A percentile compares a stretch with the other conserved stretches of the same genome.
Conservation (phyloP, 2,329 filamentous ascomycete genomes). For the Aureobasidium sp. region DNA sequence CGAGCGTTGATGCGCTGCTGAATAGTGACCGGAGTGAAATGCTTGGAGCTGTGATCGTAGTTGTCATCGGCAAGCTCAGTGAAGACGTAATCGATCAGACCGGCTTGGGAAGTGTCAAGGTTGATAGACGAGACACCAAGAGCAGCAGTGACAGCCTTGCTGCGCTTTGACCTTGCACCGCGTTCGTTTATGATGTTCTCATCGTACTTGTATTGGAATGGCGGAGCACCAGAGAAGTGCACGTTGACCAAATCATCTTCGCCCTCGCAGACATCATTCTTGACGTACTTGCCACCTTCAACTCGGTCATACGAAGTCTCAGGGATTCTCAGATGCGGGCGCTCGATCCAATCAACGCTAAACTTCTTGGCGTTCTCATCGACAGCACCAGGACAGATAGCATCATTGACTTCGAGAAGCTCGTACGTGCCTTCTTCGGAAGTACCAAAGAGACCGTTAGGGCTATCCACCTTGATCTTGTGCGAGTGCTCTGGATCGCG, state of each 20-base stretch:
- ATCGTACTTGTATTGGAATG: conserved; percentile 76
- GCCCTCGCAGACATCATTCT: conserved; percentile 84
- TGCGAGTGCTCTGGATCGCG: conserved; percentile 27
- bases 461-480: conserved; percentile 13
- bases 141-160: conserved; percentile 68
- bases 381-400: conserved; percentile 71
- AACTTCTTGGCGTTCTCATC: conserved; percentile 68
- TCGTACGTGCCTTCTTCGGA: conserved; percentile 59
- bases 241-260: conserved; percentile 87
- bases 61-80: conserved; percentile 73
- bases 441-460: conserved; percentile 26
- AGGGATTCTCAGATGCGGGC: conserved; percentile 58
- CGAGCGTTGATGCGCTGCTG: conserved; percentile 78
- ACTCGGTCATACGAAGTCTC: conserved; percentile 53
- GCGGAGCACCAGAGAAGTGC: conserved; percentile 61
- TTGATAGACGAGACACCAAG: conserved; percentile 68
- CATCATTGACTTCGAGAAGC: conserved; percentile 68
- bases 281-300: conserved; percentile 52
- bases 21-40: conserved; percentile 59
- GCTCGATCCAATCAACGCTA: conserved; percentile 73
- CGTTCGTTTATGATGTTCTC: conserved; percentile 62
- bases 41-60: conserved; percentile 65
- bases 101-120: conserved; percentile 78
- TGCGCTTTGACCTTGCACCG: conserved; percentile 56
- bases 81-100: conserved; percentile 80